Base-by-base conservation (phyloP, 2,329 filamentous ascomycete species). In the Aspergillus pseudoglaucus region DNA sequence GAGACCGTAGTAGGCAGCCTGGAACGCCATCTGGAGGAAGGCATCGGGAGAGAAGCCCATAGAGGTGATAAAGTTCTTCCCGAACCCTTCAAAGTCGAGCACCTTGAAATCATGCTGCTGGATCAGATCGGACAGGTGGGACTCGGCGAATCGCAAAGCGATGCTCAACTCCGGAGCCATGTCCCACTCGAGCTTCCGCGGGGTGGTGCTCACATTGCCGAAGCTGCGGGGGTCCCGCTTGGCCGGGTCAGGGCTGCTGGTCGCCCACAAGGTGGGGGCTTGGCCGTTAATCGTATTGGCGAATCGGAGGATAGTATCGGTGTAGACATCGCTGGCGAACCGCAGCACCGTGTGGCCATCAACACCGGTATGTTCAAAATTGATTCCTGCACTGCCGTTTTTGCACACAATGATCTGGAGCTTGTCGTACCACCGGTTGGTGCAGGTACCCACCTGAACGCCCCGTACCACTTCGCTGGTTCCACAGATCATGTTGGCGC, bases 361-460 rank as follows among this genome's bases (percentile, higher is more conserved):
- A 4, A 98, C 91, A 56, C 93, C 93, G 0, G 93, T 98, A 63
- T 98, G 93, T 68, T 98, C 93, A 61, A 98, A 97, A 72, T 98
- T 98, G 81, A 98, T 97, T 5, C 93, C 93, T 0, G 93, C 93
- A 63, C 89, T 95, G 48, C 93, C 93, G 69, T 97, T 98, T 73
- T 95, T 95, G 77, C 93, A 97, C 44, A 98, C 93, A 47, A 98
- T 97, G 53, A 98, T 96, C 65, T 98, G 93, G 42, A 98, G 77
- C 74, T 98, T 98, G 72, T 98, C 93, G 63, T 98, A 98, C 93
- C 93, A 98, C 52, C 93, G 80, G 69, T 98, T 98, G 12, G 91
- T 96, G 71, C 93, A 98, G 2, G 93, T 97, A 25, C 93, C 93
- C 40, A 96, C 90, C 70, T 98, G 93, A 2, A 98, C 88, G 4